Conservation (phyloP, 1,284 basidiomycete genomes). For the Tilletia setariae region DNA sequence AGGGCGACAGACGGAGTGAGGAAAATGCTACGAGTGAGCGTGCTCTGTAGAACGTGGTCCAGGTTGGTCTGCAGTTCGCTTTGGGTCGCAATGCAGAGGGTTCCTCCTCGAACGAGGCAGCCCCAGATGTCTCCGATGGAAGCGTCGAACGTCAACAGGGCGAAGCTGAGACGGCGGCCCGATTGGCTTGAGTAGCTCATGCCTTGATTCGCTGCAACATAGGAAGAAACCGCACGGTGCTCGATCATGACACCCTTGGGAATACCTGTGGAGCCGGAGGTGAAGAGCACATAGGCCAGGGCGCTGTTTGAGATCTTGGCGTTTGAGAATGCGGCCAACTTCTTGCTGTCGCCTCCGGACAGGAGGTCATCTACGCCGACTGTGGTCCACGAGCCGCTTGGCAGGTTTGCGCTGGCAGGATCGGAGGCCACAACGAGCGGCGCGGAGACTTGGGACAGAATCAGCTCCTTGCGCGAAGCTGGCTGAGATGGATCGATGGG, state of each 20-base stretch:
- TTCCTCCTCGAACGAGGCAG: neutral
- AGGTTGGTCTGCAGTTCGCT: neutral
- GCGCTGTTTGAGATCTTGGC: neutral
- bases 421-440: neutral
- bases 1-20: conserved; percentile 8
- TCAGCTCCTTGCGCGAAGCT: neutral
- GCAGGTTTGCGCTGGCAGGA: neutral
- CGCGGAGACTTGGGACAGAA: neutral
- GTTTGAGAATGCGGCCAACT: neutral
- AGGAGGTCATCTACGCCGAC: neutral
- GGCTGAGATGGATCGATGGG: neutral
- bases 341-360: neutral
- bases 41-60: neutral
- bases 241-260: conserved; percentile 15
- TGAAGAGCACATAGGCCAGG: conserved; percentile 15
- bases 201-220: neutral
- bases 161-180: neutral
- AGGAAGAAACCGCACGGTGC: conserved; percentile 1
- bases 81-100: conserved; percentile 2
- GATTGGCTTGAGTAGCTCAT: neutral
- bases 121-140: conserved; percentile 12
- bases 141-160: conserved; percentile 19
- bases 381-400: neutral
- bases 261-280: conserved; percentile 12
- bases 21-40: neutral